Conservation (phyloP, 805 yeast species). For the Cyberlindnera mycetangii region DNA sequence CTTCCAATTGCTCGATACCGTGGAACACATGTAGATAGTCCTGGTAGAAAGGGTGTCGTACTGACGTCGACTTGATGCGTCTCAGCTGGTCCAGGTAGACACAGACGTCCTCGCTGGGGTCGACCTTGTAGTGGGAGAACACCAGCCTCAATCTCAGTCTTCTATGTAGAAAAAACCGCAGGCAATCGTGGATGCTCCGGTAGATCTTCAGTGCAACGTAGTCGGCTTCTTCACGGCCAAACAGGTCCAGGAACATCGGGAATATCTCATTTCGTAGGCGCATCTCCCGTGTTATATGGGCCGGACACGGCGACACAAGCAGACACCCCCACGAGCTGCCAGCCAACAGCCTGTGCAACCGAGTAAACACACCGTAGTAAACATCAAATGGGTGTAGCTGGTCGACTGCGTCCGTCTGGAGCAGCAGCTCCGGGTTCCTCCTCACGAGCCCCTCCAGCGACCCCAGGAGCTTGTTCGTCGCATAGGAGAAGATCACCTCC, state of each 20-base stretch:
- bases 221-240: conserved; percentile 2
- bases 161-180: conserved; percentile 4
- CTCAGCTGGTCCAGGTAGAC: conserved; percentile 1
- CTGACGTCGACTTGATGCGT: not conserved
- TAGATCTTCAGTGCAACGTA: conserved; percentile 3
- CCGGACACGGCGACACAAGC: not conserved
- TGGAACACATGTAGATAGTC: conserved; percentile 3
- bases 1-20: not conserved
- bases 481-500: conserved; percentile 5
- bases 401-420: not conserved
- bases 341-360: conserved; percentile 1
- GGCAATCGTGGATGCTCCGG: not conserved
- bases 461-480: conserved; percentile 4
- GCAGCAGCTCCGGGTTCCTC: not conserved
- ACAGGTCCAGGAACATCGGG: conserved; percentile 5
- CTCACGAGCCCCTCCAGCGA: conserved; percentile 3
- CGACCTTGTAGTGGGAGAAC: not conserved
- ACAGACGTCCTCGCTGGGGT: conserved; percentile 1
- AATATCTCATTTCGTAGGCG: conserved; percentile 1
- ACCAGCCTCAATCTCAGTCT: not conserved
- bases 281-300: not conserved
- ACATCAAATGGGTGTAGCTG: conserved; percentile 4
- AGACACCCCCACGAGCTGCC: not conserved
- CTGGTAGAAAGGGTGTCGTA: conserved; percentile 6
- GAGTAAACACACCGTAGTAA: conserved; percentile 1